A percentile compares a stretch with the other conserved stretches of the same genome.
phyloP scores from a whole-genome alignment of 768 basidiomycete species.

The Tephrocybe sp. region DNA sequence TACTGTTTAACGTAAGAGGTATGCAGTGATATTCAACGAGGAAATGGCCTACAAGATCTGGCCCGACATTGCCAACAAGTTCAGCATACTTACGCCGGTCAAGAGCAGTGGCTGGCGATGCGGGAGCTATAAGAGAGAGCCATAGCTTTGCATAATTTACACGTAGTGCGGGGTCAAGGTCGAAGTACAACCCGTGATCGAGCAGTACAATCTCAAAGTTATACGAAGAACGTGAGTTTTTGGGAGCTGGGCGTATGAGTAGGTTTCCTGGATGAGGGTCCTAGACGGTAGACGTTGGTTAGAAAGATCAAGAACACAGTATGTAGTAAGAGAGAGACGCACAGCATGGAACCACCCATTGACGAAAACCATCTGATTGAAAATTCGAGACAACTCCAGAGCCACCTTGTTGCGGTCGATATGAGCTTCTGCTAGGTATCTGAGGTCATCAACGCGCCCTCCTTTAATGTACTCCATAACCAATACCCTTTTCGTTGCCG shows the following conservation, averaged over 20 bases:
- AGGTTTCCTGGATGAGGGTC: conserved; percentile 96
- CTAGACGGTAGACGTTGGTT: conserved; percentile 30
- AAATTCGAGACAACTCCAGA: conserved; percentile 86
- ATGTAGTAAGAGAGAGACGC: conserved; percentile 25
- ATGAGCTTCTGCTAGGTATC: conserved; percentile 73
- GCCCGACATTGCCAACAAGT: conserved; percentile 87
- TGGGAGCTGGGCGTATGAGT: conserved; percentile 76
- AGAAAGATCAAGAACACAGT: not conserved
- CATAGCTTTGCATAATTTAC: conserved; percentile 87
- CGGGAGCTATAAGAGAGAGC: conserved; percentile 81
- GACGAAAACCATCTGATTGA: conserved; percentile 93
- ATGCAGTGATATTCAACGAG: not conserved
- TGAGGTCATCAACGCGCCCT: conserved; percentile 83
- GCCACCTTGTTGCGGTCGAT: conserved; percentile 96
- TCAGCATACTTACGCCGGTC: conserved; percentile 87
- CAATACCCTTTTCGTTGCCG: conserved; percentile 80
- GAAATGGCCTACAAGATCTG: conserved; percentile 67
- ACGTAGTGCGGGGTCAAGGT: conserved; percentile 77
- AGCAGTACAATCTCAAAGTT: conserved; percentile 96
- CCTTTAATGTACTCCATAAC: conserved; percentile 96
- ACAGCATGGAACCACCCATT: conserved; percentile 91
- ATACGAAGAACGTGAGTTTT: conserved; percentile 70
- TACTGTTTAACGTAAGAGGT: conserved; percentile 49
- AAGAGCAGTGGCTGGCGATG: conserved; percentile 59
- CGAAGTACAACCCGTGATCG: conserved; percentile 95